Conservation (phyloP, 805 yeast genomes). For the Teunomyces barrocoloradensis region DNA sequence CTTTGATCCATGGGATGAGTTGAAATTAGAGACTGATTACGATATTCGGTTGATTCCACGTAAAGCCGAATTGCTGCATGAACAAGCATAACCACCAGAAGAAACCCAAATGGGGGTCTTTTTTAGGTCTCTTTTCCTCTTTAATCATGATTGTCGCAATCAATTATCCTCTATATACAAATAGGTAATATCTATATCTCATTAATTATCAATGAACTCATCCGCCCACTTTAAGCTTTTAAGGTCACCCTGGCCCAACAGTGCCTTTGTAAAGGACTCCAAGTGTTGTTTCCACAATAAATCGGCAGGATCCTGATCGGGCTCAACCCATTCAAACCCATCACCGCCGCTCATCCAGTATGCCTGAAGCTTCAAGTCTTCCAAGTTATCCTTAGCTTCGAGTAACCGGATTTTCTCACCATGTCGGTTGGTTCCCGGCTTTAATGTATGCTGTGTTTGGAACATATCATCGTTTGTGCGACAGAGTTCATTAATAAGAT, state of each 20-base stretch:
- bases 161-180: neutral
- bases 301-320: slow-evolving; percentile 87
- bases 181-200: neutral
- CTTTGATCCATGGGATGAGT: slow-evolving; percentile 47
- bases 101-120: too few relatives aligned
- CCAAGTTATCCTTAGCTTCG: slow-evolving; percentile 48
- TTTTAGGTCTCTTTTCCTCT: too few relatives aligned
- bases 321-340: slow-evolving; percentile 86
- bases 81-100: neutral
- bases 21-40: slow-evolving; percentile 36
- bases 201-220: slow-evolving; percentile 26
- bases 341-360: slow-evolving; percentile 88
- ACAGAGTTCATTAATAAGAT: slow-evolving; percentile 38
- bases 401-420: slow-evolving; percentile 40
- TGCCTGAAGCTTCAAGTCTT: slow-evolving; percentile 69
- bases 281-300: slow-evolving; percentile 39
- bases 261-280: slow-evolving; percentile 16
- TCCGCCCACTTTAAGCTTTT: slow-evolving; percentile 40
- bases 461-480: slow-evolving; percentile 26
- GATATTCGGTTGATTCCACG: slow-evolving; percentile 40
- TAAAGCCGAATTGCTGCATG: slow-evolving; percentile 8
- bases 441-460: slow-evolving; percentile 22
- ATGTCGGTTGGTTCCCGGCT: slow-evolving; percentile 34
- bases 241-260: slow-evolving; percentile 13
- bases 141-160: neutral